These are phyloP conservation scores for Argentina anserina DNA, from an alignment of 306 rosid genomes.

Conservation along the genomic window DNA sequence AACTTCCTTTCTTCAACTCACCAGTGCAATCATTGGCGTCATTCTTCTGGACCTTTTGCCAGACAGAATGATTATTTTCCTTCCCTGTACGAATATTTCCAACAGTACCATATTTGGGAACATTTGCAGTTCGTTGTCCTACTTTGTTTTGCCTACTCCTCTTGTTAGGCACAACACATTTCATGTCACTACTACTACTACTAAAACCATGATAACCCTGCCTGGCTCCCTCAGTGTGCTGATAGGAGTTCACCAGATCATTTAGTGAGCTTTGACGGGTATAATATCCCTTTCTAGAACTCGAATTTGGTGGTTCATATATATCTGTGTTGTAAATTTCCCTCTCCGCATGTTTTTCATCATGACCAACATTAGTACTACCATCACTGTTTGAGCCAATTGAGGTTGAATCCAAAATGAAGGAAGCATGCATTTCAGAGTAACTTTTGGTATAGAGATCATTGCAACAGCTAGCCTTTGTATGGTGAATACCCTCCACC, in stretches of 20 bases:
- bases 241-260: conserved; percentile 22
- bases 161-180: conserved; percentile 27
- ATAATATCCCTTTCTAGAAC: conserved; percentile 32
- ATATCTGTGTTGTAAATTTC: conserved; percentile 26
- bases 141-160: conserved; percentile 49
- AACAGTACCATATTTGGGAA: conserved; percentile 36
- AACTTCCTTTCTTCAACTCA: conserved; percentile 44
- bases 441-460: conserved; percentile 24
- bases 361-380: conserved; percentile 23
- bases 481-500: conserved; percentile 22
- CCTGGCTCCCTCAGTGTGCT: conserved; percentile 35
- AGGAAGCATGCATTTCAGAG: conserved; percentile 25
- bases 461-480: conserved; percentile 21
- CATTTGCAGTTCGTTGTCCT: conserved; percentile 40
- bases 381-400: conserved; percentile 41
- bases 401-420: conserved; percentile 41
- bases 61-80: conserved; percentile 63
- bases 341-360: conserved; percentile 32
- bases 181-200: conserved; percentile 28
- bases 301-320: conserved; percentile 22
- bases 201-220: conserved; percentile 32
- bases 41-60: conserved; percentile 82
- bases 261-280: conserved; percentile 24
- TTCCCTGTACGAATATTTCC: conserved; percentile 48
- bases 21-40: conserved; percentile 31